phyloP scores from a whole-genome alignment of 2,329 filamentous ascomycete genomes.

The Aspergillus melleus region DNA sequence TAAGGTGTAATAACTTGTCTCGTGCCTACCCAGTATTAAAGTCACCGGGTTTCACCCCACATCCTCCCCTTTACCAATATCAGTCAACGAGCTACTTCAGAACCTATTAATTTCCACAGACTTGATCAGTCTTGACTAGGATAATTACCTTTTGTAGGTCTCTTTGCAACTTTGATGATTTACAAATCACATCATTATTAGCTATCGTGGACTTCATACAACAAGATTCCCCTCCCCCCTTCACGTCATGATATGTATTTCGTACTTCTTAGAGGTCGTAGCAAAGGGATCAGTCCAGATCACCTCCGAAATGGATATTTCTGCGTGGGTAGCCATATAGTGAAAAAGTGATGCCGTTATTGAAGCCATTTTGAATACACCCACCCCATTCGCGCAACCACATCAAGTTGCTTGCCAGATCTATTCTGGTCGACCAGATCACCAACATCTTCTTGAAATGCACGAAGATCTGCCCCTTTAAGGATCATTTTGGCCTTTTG shows the following conservation, averaged over 20 bases:
- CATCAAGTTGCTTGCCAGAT: slow-evolving; percentile 73
- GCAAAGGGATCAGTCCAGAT: neutral
- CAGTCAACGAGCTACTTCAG: neutral
- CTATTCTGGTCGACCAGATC: slow-evolving; percentile 80
- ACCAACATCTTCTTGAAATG: slow-evolving; percentile 85
- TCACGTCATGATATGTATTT: too few species aligned
- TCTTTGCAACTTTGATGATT: neutral
- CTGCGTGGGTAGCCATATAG: neutral
- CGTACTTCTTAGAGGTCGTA: too few species aligned
- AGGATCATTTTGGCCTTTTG: slow-evolving; percentile 67
- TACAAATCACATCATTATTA: neutral
- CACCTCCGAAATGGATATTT: neutral
- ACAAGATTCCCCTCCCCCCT: too few species aligned
- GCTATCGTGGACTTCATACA: neutral
- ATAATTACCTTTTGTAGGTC: neutral
- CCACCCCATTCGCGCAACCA: slow-evolving; percentile 84
- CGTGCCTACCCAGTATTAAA: neutral
- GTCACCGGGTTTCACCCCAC: neutral
- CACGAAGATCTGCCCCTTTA: slow-evolving; percentile 71
- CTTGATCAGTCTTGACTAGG: neutral
- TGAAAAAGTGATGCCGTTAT: neutral
- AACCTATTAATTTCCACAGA: neutral
- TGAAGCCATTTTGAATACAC: slow-evolving; percentile 76
- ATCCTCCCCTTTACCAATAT: neutral
- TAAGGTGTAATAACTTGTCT: neutral